phyloP scores from a whole-genome alignment of 768 basidiomycete genomes.

The Lenzites betulinus region DNA sequence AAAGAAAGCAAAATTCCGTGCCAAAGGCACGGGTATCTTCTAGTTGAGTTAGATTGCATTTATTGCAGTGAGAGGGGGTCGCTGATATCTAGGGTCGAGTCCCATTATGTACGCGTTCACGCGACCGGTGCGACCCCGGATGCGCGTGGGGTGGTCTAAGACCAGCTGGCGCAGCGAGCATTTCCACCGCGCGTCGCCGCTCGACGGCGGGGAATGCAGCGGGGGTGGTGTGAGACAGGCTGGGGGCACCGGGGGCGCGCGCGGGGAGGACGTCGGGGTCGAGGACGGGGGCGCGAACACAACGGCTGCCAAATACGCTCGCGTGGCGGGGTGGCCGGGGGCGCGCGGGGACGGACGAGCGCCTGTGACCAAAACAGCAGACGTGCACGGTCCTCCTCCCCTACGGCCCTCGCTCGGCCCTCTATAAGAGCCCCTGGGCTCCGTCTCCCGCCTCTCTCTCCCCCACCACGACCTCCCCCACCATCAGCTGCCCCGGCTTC shows the following conservation, averaged over 20 bases:
- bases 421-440: slow-evolving; percentile 23
- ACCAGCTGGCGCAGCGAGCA: not conserved
- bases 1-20: too few relatives aligned
- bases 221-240: slow-evolving; percentile 1
- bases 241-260: too few relatives aligned
- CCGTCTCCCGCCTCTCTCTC: slow-evolving; percentile 31
- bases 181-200: not conserved
- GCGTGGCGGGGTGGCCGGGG: slow-evolving; percentile 26
- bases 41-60: slow-evolving; percentile 22
- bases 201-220: not conserved
- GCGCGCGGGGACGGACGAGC: slow-evolving; percentile 27
- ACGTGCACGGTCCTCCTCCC: slow-evolving; percentile 21
- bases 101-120: slow-evolving; percentile 22
- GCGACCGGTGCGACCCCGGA: slow-evolving; percentile 20
- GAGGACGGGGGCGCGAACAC: slow-evolving; percentile 11
- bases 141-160: slow-evolving; percentile 12
- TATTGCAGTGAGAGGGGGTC: too few relatives aligned
- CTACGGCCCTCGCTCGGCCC: slow-evolving; percentile 5
- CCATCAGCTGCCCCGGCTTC: slow-evolving; percentile 15
- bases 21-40: too few relatives aligned
- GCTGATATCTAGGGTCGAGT: slow-evolving; percentile 21
- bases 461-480: slow-evolving; percentile 26
- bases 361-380: slow-evolving; percentile 24
- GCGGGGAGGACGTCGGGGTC: not conserved
- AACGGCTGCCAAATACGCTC: slow-evolving; percentile 18